Base-by-base conservation (phyloP, 495 filamentous ascomycete genomes). In the Talaromyces borbonicus region DNA sequence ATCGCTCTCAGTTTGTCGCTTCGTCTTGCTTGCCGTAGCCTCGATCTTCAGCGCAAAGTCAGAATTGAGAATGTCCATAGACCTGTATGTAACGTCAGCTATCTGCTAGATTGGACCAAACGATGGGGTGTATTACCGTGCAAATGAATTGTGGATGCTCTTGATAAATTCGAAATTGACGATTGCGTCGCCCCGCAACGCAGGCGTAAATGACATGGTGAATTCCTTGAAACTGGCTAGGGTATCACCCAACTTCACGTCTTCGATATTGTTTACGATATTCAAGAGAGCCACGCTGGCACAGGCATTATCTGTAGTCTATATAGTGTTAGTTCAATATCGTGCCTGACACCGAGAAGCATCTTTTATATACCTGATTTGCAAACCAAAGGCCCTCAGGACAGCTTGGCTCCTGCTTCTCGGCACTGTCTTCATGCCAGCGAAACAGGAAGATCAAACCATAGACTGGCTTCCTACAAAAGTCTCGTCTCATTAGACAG, bases 251-350 rank as follows among this genome's bases (percentile, higher is more conserved):
- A 95, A 67, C 9, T 74, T 62, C 8, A 88, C 63, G 32, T 62
- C 59, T 30, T 72, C 65, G 16, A 83, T 71, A 55, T 96, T 98
- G 73, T 93, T 90, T 54, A 95, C 71, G 44, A 95, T 92, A 46
- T 96, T 96, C 19, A 95, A 64, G 40, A 96, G 61, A 3, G 92
- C 90, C 15, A 94, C 77, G 22, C 85, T 90, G 12, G 87, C 90
- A 61, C 92, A 98, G 11, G 86, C 79, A 65, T 92, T 92, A 22
- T 75, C 69, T 2, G 79, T 78, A 0, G 85, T 87, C 84, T 89
- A 48, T 5, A 36, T 4, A 0, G 12, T 12, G 29, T 56, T 11
- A 54, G 46, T 52, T 15, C 36, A 16, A 24, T 12, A 9, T 11
- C 19, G 14, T 37, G 20, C 5, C 19, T 23, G 4, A 32, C 22